Evolutionary conservation across 2,329 filamentous ascomycete species (phyloP).

Genomic region (Dactylonectria macrodidyma): DNA sequence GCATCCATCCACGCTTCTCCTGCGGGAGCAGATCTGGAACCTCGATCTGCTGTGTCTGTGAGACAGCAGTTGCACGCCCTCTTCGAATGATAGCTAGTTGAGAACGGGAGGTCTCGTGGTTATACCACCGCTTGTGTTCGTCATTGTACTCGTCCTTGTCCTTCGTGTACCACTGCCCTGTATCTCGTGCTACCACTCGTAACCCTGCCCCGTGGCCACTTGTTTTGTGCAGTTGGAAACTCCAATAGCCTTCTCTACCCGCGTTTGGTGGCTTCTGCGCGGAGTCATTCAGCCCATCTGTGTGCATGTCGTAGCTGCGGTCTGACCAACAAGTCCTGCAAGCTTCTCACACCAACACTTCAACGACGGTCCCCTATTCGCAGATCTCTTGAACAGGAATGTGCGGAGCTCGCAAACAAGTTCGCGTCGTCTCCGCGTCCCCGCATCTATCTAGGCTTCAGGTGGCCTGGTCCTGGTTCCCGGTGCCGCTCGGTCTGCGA

Average conservation of each 20-base stretch:
- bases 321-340: neutral
- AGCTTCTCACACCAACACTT: neutral
- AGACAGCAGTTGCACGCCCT: constrained; percentile 6
- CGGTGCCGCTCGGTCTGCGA: neutral
- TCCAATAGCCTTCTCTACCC: neutral
- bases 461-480: neutral
- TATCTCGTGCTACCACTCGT: neutral
- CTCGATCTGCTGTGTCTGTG: constrained; percentile 12
- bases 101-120: neutral
- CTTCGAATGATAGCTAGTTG: neutral
- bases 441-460: neutral
- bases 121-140: neutral
- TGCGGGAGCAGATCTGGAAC: neutral
- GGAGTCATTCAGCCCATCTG: neutral
- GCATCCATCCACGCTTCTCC: neutral
- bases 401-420: neutral
- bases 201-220: neutral
- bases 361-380: neutral
- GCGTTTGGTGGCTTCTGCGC: neutral
- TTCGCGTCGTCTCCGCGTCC: neutral
- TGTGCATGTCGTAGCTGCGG: neutral
- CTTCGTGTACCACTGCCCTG: neutral
- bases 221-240: neutral
- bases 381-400: neutral
- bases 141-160: neutral